A percentile compares a stretch with the other conserved stretches of the same genome.
These are phyloP conservation scores for Teratosphaeria destructans DNA, from an alignment of 2,329 filamentous ascomycete genomes.

Conservation along the genomic window DNA sequence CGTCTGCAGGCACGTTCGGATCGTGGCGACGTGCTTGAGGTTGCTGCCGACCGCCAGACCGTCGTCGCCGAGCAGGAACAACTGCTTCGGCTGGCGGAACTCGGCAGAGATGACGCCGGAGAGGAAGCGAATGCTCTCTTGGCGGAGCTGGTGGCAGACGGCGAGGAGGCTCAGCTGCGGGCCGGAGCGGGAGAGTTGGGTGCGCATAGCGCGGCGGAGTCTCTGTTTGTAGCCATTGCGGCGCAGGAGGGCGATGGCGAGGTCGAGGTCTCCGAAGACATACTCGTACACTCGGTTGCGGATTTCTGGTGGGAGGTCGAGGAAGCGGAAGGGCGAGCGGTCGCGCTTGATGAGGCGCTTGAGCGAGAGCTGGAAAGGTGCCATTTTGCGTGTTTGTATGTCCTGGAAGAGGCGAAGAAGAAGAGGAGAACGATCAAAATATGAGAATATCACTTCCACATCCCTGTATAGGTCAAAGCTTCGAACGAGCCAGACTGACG, in stretches of 20 bases:
- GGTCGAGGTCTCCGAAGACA: neutral
- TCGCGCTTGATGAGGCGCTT: neutral
- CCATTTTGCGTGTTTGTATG: neutral
- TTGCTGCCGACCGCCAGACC: neutral
- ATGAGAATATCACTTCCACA: neutral
- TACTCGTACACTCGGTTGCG: neutral
- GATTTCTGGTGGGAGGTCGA: neutral
- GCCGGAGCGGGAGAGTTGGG: neutral
- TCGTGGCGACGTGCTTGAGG: neutral
- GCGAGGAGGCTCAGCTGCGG: neutral
- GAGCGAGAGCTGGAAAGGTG: neutral
- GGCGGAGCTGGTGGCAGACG: neutral
- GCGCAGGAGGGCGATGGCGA: neutral
- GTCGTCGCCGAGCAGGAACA: neutral
- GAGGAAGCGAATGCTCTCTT: neutral
- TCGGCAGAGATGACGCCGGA: neutral
- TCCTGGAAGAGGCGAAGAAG: neutral
- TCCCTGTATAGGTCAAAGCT: neutral
- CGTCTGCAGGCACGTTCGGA: neutral
- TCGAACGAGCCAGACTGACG: neutral
- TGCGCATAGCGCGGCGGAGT: neutral
- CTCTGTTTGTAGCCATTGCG: neutral
- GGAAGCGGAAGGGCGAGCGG: neutral
- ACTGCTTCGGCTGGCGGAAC: neutral
- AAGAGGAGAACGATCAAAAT: neutral